Conservation (phyloP, 257 asterid species). For the Solanum okadae region DNA sequence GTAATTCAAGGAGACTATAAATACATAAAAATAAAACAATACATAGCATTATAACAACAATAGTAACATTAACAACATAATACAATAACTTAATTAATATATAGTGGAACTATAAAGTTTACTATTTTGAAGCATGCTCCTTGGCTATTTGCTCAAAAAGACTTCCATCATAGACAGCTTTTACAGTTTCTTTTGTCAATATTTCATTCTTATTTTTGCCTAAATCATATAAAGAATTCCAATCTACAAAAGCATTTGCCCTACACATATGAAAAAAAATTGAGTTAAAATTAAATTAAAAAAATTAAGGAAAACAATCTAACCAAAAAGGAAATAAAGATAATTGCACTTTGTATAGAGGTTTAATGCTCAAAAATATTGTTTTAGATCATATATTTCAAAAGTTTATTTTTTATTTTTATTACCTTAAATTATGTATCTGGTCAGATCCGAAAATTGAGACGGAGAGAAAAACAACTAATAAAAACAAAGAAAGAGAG, state of each 20-base stretch:
- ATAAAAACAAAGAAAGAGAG: not conserved
- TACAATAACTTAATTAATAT: not conserved
- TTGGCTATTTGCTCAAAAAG: slow-evolving; percentile 57
- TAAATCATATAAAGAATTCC: slow-evolving; percentile 54
- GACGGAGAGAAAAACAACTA: not conserved
- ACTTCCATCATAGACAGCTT: slow-evolving; percentile 74
- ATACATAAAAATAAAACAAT: not conserved
- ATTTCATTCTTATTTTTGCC: slow-evolving; percentile 45
- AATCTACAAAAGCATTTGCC: slow-evolving; percentile 60
- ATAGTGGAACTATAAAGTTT: slow-evolving; percentile 2
- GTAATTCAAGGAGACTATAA: not conserved
- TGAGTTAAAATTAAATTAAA: not conserved
- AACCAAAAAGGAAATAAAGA: not conserved
- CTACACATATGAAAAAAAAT: slow-evolving; percentile 11
- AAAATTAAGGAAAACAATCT: not conserved
- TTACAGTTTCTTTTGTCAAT: slow-evolving; percentile 46
- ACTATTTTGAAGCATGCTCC: slow-evolving; percentile 43
- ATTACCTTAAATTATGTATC: not conserved
- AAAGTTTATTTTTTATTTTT: too few species aligned
- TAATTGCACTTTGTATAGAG: not conserved
- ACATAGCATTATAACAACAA: not conserved
- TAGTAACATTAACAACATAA: not conserved
- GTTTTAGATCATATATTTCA: too few species aligned
- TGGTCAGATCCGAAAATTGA: not conserved
- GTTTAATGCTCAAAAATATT: not conserved